phyloP scores from a whole-genome alignment of 2,329 filamentous ascomycete genomes.

The Exophiala mesophila region DNA sequence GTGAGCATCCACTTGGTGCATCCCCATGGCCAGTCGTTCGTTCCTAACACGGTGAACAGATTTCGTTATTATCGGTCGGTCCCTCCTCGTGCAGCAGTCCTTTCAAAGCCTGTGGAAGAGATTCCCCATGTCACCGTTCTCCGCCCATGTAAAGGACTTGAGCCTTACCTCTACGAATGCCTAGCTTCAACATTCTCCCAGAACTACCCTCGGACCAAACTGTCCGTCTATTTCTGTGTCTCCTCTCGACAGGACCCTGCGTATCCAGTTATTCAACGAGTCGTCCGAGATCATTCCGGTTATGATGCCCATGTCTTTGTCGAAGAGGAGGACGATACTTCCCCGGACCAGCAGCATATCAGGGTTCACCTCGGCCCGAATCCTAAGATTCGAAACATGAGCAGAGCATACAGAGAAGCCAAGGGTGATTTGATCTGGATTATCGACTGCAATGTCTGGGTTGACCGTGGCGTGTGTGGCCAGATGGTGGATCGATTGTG shows the following conservation, averaged over 20 bases:
- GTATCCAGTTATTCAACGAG: slow-evolving; percentile 64
- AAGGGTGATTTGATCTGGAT: slow-evolving; percentile 89
- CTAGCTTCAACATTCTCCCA: slow-evolving; percentile 81
- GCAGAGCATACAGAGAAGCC: slow-evolving; percentile 83
- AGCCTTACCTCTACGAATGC: slow-evolving; percentile 86
- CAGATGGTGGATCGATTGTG: slow-evolving; percentile 85
- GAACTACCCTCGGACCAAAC: slow-evolving; percentile 68
- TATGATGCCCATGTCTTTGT: slow-evolving; percentile 70
- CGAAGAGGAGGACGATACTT: slow-evolving; percentile 71
- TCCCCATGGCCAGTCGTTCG: too few relatives aligned
- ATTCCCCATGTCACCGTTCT: slow-evolving; percentile 85
- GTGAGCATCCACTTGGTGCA: too few relatives aligned
- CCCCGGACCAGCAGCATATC: slow-evolving; percentile 37
- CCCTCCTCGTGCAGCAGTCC: slow-evolving; percentile 40
- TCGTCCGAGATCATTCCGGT: slow-evolving; percentile 68
- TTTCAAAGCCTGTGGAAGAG: slow-evolving; percentile 37
- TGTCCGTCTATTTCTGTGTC: slow-evolving; percentile 80
- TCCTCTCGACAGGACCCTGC: slow-evolving; percentile 70
- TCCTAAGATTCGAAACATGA: slow-evolving; percentile 98
- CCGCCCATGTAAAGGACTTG: slow-evolving; percentile 86
- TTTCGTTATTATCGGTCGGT: slow-evolving; percentile 50
- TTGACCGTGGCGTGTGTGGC: slow-evolving; percentile 69
- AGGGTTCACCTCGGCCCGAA: slow-evolving; percentile 73
- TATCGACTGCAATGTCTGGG: slow-evolving; percentile 94
- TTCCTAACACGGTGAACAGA: slow-evolving; percentile 35